A percentile compares a stretch with the other conserved stretches of the same genome.
phyloP scores from a whole-genome alignment of 2,329 filamentous ascomycete species.

The Diaporthe sp. region DNA sequence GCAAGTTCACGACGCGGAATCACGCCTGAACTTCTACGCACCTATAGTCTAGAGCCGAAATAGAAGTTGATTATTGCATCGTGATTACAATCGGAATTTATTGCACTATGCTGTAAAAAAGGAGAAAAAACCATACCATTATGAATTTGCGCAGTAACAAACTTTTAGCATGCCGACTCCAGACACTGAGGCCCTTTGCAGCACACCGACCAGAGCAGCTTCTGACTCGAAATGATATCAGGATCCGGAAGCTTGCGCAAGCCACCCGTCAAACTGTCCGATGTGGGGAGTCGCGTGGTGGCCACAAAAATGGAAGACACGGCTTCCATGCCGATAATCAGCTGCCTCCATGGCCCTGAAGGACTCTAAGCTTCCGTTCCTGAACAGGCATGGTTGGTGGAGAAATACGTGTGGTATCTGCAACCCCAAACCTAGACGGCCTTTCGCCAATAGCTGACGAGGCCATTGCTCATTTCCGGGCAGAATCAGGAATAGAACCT shows the following conservation, averaged over 20 bases:
- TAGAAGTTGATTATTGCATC: too few relatives aligned
- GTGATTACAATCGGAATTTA: too few relatives aligned
- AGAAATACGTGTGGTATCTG: slow-evolving; percentile 27
- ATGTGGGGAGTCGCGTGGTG: neutral
- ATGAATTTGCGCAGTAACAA: too few relatives aligned
- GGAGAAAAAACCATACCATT: too few relatives aligned
- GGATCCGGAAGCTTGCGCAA: neutral
- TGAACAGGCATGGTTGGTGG: slow-evolving; percentile 36
- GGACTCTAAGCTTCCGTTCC: slow-evolving; percentile 29
- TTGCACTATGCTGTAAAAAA: too few relatives aligned
- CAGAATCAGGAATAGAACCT: slow-evolving; percentile 27
- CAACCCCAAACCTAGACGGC: slow-evolving; percentile 1
- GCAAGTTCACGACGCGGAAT: slow-evolving; percentile 50
- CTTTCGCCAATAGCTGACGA: neutral
- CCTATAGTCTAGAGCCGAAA: slow-evolving; percentile 47
- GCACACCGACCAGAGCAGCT: neutral
- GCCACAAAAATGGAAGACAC: neutral
- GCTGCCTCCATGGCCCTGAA: slow-evolving; percentile 12
- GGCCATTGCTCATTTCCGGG: slow-evolving; percentile 11
- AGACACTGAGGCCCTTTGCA: too few relatives aligned
- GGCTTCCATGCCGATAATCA: slow-evolving; percentile 7
- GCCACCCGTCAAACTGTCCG: neutral
- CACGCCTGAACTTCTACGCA: slow-evolving; percentile 58
- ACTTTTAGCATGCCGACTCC: too few relatives aligned
- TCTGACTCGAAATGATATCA: neutral